Conservation (phyloP, 2,329 filamentous ascomycete genomes). For the Chrysoporthe deuterocubensis region DNA sequence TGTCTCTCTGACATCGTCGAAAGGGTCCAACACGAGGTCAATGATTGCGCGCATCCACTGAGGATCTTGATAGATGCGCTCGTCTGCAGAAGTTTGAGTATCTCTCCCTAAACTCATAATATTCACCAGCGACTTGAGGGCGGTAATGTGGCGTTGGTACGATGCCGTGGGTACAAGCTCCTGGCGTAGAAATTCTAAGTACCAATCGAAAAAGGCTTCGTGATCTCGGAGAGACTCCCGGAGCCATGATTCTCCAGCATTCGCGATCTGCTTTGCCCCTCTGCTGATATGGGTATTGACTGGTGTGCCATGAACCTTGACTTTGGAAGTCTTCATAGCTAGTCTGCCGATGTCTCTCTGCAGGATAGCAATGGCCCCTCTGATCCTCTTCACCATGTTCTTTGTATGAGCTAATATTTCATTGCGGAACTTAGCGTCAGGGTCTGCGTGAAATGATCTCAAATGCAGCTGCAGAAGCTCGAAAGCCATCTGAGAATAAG, state of each 20-base stretch:
- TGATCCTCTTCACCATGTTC: slow-evolving; percentile 76
- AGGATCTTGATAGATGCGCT: slow-evolving; percentile 43
- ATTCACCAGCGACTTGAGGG: slow-evolving; percentile 71
- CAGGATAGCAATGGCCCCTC: slow-evolving; percentile 65
- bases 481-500: slow-evolving; percentile 68
- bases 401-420: slow-evolving; percentile 77
- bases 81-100: slow-evolving; percentile 25
- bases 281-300: slow-evolving; percentile 21
- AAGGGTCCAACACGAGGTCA: slow-evolving; percentile 85
- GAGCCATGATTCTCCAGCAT: slow-evolving; percentile 31
- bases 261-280: slow-evolving; percentile 24
- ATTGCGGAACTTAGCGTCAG: slow-evolving; percentile 83
- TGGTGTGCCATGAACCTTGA: not conserved
- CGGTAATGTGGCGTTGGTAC: slow-evolving; percentile 86
- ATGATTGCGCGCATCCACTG: slow-evolving; percentile 68
- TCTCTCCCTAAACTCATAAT: slow-evolving; percentile 74
- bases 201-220: slow-evolving; percentile 73
- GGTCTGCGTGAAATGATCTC: slow-evolving; percentile 76
- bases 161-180: slow-evolving; percentile 82
- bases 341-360: slow-evolving; percentile 47
- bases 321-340: slow-evolving; percentile 28
- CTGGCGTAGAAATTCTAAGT: slow-evolving; percentile 69
- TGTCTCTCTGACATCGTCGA: slow-evolving; percentile 81
- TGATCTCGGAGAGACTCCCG: slow-evolving; percentile 53
- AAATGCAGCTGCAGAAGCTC: slow-evolving; percentile 67